phyloP scores from a whole-genome alignment of 179 eudicot genomes.

The Beta lomatogona region DNA sequence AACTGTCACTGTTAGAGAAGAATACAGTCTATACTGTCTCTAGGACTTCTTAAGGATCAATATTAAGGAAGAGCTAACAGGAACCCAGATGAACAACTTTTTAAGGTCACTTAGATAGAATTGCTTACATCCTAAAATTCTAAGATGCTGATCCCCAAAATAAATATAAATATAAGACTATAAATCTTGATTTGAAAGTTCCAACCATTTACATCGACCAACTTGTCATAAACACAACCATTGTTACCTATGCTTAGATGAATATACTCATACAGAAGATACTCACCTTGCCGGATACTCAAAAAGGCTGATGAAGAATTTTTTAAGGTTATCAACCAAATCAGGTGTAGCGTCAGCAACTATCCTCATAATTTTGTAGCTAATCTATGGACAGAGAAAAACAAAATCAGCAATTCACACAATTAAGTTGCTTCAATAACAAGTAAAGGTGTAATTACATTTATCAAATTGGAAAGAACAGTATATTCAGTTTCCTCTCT shows the following conservation, averaged over 20 bases:
- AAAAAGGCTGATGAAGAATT: constrained; percentile 72
- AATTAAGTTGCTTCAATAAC: background rate
- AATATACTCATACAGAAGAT: constrained; percentile 9
- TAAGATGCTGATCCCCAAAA: background rate
- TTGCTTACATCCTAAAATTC: background rate
- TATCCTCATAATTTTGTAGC: constrained; percentile 68
- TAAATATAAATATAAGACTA: background rate
- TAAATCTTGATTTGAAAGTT: background rate
- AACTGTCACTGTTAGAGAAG: background rate
- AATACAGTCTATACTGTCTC: background rate
- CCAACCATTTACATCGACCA: constrained; percentile 1
- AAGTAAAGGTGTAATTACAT: constrained; percentile 40
- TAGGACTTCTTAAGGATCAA: background rate
- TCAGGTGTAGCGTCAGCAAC: constrained; percentile 87
- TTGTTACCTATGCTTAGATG: background rate
- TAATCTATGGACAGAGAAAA: constrained; percentile 47
- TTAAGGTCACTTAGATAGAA: background rate
- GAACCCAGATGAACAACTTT: background rate
- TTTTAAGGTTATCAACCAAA: constrained; percentile 52
- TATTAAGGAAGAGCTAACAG: background rate
- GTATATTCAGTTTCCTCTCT: constrained; percentile 85
- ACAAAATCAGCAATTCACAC: constrained; percentile 14
- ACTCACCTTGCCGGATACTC: constrained; percentile 82
- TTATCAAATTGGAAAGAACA: constrained; percentile 78
- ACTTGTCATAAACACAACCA: background rate